phyloP scores from a whole-genome alignment of 2,329 filamentous ascomycete genomes.

The Sporothrix variecibatus region DNA sequence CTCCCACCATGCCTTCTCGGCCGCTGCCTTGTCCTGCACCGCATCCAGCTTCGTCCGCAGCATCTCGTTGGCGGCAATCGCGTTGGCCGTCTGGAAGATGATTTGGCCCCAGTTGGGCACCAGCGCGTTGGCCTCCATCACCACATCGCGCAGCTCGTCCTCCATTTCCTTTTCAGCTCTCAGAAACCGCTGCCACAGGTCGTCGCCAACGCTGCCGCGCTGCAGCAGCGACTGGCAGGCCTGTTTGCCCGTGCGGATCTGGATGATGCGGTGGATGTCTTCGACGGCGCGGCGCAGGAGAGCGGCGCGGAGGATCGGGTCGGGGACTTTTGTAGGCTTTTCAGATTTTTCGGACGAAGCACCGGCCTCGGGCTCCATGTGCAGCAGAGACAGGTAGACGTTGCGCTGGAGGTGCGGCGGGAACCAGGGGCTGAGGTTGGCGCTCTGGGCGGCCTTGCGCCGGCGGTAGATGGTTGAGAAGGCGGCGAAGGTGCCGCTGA shows the following conservation, averaged over 20 bases:
- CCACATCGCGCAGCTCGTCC: slow-evolving; percentile 90
- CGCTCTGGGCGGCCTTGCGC: slow-evolving; percentile 80
- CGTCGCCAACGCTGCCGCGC: slow-evolving; percentile 90
- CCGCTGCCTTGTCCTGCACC: slow-evolving; percentile 67
- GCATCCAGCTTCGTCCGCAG: slow-evolving; percentile 75
- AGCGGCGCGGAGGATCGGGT: slow-evolving; percentile 83
- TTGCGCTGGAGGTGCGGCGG: slow-evolving; percentile 86
- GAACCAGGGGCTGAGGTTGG: slow-evolving; percentile 93
- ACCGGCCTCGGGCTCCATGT: slow-evolving; percentile 64
- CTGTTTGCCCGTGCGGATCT: slow-evolving; percentile 84
- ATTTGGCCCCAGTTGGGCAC: slow-evolving; percentile 85
- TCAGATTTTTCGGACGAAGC: background rate
- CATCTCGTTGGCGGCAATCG: slow-evolving; percentile 83
- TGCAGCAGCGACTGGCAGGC: slow-evolving; percentile 82
- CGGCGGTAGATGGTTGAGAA: slow-evolving; percentile 94
- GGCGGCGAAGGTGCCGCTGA: slow-evolving; percentile 83
- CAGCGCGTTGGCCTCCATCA: slow-evolving; percentile 92
- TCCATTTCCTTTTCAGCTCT: slow-evolving; percentile 97
- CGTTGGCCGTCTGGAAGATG: slow-evolving; percentile 97
- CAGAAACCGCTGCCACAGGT: slow-evolving; percentile 89
- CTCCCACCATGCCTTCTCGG: slow-evolving; percentile 92
- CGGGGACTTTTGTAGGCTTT: slow-evolving; percentile 71
- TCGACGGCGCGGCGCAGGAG: slow-evolving; percentile 86
- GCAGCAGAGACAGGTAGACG: slow-evolving; percentile 88
- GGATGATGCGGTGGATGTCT: slow-evolving; percentile 88